These are phyloP conservation scores for Nothophoma quercina DNA, from an alignment of 2,329 filamentous ascomycete species.

Conservation along the genomic window DNA sequence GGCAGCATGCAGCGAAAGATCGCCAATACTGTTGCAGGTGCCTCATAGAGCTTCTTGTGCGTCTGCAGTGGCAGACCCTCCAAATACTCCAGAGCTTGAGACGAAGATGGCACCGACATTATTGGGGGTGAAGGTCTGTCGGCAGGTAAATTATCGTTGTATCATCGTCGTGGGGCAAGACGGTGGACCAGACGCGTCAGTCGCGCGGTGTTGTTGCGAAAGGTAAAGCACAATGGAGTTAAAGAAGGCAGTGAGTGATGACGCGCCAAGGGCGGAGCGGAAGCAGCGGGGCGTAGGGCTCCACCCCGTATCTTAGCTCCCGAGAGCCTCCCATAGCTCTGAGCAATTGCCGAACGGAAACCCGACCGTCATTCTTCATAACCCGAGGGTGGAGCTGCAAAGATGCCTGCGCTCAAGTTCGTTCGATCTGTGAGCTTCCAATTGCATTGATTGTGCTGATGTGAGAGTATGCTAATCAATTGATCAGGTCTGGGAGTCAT, in stretches of 20 bases:
- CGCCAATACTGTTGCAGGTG: conserved; percentile 92
- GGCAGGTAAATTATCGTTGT: conserved; percentile 32
- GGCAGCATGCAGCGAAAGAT: conserved; percentile 98
- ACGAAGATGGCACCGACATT: conserved; percentile 63
- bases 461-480: conserved; percentile 25
- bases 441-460: background rate
- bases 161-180: conserved; percentile 39
- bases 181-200: conserved; percentile 23
- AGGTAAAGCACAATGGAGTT: conserved; percentile 17
- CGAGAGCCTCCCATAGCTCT: conserved; percentile 8
- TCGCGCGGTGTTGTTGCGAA: conserved; percentile 20
- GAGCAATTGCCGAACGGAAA: conserved; percentile 30
- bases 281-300: conserved; percentile 23
- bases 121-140: conserved; percentile 48
- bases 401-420: conserved; percentile 63
- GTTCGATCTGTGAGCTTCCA: conserved; percentile 66
- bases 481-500: conserved; percentile 80
- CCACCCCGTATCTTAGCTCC: conserved; percentile 30
- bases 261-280: conserved; percentile 35
- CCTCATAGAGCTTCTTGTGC: conserved; percentile 90
- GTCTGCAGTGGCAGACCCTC: conserved; percentile 89
- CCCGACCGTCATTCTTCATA: conserved; percentile 33
- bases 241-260: conserved; percentile 18
- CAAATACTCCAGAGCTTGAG: conserved; percentile 83
- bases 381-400: conserved; percentile 2